Base-by-base conservation (phyloP, 148 eudicot species). In the Rhododendron molle region DNA sequence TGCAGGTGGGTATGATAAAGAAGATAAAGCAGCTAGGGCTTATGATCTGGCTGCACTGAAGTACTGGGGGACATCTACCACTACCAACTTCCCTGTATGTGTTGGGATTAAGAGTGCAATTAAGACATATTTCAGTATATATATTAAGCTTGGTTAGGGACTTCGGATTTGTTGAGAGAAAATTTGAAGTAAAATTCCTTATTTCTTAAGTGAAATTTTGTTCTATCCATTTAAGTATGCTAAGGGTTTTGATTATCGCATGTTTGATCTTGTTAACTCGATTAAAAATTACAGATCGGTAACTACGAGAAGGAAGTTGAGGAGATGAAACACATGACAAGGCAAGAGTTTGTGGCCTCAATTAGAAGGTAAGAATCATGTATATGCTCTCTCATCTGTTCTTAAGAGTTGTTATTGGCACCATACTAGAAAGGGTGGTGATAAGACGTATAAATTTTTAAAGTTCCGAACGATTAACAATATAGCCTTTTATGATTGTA, bases 21-120 rank as follows among this genome's bases (percentile, higher is more conserved):
- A 97, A 89, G 99, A 97, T 28, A 97, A 97, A 86, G 99, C 99
- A 74, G 99, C 99, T 67, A 95, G 99, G 91, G 91, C 99, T 80
- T 97, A 97, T 87, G 99, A 97, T 89, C 77, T 97, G 60, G 98
- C 98, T 77, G 99, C 99, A 50, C 90, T 97, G 43, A 97, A 97
- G 88, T 97, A 97, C 78, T 97, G 99, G 99, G 99, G 99, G 84
- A 97, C 98, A 20, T 93, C 99, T 15, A 97, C 99, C 71, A 97
- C 99, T 71, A 97, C 99, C 23, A 97, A 97, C 86, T 97, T 97
- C 87, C 99, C 99, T 13, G 99, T 97, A 90, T 26, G 90, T 81
- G 2, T 49, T 14, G n/a, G 65, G 65, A 20, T 58, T 21, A 58
- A 58, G n/a, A 58, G n/a, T 58, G 26, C n/a, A 20, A 20, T 58